Conservation (phyloP, 2,329 filamentous ascomycete species). For the Cladosporium sp. region DNA sequence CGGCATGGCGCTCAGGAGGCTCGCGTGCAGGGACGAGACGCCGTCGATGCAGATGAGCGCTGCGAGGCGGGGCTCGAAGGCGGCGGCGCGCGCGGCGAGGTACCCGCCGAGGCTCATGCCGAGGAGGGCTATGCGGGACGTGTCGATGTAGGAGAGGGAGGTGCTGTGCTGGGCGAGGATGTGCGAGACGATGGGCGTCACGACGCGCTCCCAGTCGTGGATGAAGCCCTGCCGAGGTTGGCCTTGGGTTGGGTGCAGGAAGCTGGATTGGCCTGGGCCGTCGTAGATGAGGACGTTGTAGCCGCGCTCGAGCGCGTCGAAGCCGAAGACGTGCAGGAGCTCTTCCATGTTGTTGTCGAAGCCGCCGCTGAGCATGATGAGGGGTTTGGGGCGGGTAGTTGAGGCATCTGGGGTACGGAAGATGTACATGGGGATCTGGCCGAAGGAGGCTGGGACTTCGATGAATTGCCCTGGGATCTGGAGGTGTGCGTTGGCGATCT, state of each 20-base stretch:
- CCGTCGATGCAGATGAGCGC: conserved; percentile 22
- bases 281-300: conserved; percentile 31
- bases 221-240: conserved; percentile 25
- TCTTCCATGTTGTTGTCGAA: conserved; percentile 30
- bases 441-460: conserved; percentile 6
- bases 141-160: conserved; percentile 20
- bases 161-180: conserved; percentile 12
- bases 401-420: conserved; percentile 10
- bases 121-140: conserved; percentile 22
- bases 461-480: conserved; percentile 20
- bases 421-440: conserved; percentile 11
- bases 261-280: conserved; percentile 22
- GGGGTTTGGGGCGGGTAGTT: conserved; percentile 13
- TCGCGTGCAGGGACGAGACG: conserved; percentile 12
- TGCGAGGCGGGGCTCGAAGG: conserved; percentile 26
- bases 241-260: conserved; percentile 22
- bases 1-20: neutral
- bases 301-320: conserved; percentile 25
- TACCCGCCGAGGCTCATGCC: conserved; percentile 29
- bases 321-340: conserved; percentile 22
- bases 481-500: conserved; percentile 34
- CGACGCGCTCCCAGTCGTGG: conserved; percentile 28
- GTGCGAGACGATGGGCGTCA: conserved; percentile 29
- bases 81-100: conserved; percentile 27
- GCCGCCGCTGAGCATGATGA: conserved; percentile 22